Percentiles rank a stretch among this genome's conserved stretches.
phyloP scores from a whole-genome alignment of 202 grass and related monocot genomes.

The Eragrostis tef region DNA sequence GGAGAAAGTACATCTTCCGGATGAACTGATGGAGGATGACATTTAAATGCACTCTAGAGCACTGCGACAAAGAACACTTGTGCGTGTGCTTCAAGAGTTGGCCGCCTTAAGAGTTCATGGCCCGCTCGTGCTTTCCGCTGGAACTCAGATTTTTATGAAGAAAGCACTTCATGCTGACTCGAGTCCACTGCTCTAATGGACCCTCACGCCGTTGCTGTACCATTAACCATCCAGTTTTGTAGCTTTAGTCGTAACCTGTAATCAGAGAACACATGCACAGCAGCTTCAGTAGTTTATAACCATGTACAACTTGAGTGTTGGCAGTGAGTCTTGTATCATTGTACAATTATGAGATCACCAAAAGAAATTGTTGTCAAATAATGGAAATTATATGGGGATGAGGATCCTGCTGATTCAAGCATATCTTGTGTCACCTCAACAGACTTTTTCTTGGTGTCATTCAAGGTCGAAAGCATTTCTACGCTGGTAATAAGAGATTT shows the following conservation, averaged over 20 bases:
- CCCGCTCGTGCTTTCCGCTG: conserved; percentile 47
- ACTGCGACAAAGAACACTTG: not conserved
- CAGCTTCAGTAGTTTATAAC: conserved; percentile 41
- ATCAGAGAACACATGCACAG: conserved; percentile 39
- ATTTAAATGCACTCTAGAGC: conserved; percentile 42
- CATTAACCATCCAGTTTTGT: conserved; percentile 71
- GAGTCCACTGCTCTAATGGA: not conserved
- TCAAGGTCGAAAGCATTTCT: conserved; percentile 23
- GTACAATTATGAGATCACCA: conserved; percentile 36
- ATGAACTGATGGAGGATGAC: conserved; percentile 84
- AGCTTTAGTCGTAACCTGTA: conserved; percentile 58
- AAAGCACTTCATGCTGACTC: conserved; percentile 4
- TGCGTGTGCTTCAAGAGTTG: conserved; percentile 46
- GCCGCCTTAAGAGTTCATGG: conserved; percentile 31
- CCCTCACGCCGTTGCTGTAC: not conserved
- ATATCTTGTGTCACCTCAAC: not conserved
- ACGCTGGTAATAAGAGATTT: not conserved
- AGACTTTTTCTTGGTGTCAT: conserved; percentile 2
- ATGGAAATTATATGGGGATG: not conserved
- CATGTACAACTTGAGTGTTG: conserved; percentile 39
- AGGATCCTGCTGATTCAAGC: conserved; percentile 35
- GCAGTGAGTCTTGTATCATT: conserved; percentile 40
- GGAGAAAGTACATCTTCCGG: conserved; percentile 97
- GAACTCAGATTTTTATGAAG: conserved; percentile 24
- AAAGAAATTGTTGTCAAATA: conserved; percentile 42